Evolutionary conservation across 2,329 filamentous ascomycete species (phyloP), one percentile per base, ranked within the genome.

Genomic region (Aspergillus costaricaensis): DNA sequence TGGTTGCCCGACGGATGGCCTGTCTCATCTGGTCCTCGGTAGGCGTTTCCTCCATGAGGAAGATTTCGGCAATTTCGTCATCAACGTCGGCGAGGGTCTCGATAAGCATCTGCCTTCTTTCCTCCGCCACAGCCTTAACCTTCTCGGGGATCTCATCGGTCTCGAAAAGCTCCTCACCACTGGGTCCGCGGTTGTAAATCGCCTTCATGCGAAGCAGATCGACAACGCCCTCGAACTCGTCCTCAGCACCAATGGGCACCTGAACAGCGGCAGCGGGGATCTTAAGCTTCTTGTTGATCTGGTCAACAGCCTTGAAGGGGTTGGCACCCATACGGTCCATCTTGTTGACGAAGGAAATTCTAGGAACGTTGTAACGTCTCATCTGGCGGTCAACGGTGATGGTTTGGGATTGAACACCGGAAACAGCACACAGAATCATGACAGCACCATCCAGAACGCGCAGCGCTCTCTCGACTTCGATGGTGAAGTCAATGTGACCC

Each of bases 241-340:
- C 92, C 78, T 99, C 95, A 25, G 87, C 83, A 61, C 95, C 95
- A 68, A 99, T 97, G 9, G 95, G 95, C 23, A 99, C 88, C 79
- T 99, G 95, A 47, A 99, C 85, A 17, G 95, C 95, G 12, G 95
- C 95, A 36, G 95, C 95, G 32, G 91, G 88, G 56, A 98, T 89
- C 80, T 93, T 93, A 64, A 99, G 86, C 81, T 99, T 99, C 71
- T 88, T 86, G 81, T 96, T 97, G 83, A 99, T 98, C 80, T 97
- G 93, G 43, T 99, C 94, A 59, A 99, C 88, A 8, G 92, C 93
- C 80, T 96, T 97, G 87, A 93, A 99, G 8, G 95, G 95, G 75
- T 99, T 98, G 66, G 95, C 91, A 62, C 95, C 95, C 90, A 97
- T 97, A 67, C 95, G 90, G 74, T 99, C 95, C 94, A 99, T 98